These are phyloP conservation scores for Moesziomyces sp. DNA, from an alignment of 1,284 basidiomycete genomes.

Conservation along the genomic window DNA sequence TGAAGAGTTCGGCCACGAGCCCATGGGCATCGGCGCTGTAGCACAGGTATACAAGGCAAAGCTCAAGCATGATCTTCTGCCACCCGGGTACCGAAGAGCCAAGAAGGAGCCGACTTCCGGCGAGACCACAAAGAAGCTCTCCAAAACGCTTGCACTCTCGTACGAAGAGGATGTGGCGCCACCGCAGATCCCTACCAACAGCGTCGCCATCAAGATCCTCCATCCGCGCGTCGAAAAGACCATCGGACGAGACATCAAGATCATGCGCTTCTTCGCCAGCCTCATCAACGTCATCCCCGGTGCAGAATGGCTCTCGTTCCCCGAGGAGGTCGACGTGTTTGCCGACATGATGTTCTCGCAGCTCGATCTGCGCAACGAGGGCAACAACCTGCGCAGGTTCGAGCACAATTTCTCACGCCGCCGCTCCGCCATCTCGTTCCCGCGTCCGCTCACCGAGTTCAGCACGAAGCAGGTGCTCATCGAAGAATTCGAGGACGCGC, in stretches of 20 bases:
- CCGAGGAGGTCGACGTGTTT: conserved; percentile 94
- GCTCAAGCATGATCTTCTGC: conserved; percentile 83
- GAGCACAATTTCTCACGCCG: conserved; percentile 83
- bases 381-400: conserved; percentile 85
- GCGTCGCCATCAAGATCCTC: conserved; percentile 94
- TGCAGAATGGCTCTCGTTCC: conserved; percentile 95
- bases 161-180: conserved; percentile 58
- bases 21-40: conserved; percentile 97
- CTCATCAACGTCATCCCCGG: conserved; percentile 84
- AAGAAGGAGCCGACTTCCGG: conserved; percentile 34
- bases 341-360: conserved; percentile 98
- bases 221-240: conserved; percentile 81
- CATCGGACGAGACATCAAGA: conserved; percentile 87
- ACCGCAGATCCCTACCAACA: conserved; percentile 57
- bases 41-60: conserved; percentile 92
- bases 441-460: conserved; percentile 82
- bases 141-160: conserved; percentile 52
- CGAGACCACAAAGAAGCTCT: conserved; percentile 32
- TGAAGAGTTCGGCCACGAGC: conserved; percentile 84
- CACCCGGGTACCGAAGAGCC: conserved; percentile 69
- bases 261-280: conserved; percentile 92
- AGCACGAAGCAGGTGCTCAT: conserved; percentile 84
- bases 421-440: conserved; percentile 86
- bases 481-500: conserved; percentile 91
- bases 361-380: conserved; percentile 89